Base-by-base conservation (phyloP, 371 early-diverging fungal genomes). In the Zopfochytrium polystomum region DNA sequence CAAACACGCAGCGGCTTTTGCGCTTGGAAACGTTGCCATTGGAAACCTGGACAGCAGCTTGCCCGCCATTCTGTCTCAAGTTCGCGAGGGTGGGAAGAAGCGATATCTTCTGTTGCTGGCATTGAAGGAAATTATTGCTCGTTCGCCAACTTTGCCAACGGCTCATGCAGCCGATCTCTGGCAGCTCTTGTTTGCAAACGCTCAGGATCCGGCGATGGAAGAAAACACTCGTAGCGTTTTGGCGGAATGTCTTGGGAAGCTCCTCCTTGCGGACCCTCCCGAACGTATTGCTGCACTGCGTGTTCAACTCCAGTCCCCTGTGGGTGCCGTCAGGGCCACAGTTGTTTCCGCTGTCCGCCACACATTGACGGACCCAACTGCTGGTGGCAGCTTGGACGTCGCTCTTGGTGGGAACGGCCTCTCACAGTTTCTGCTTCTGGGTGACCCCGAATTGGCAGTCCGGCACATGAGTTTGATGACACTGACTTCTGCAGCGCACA, bases 211-310 rank as follows among this genome's bases (percentile, higher is more conserved):
- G 51, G 70, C 60, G 2, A 70, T 72, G 45, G 90, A 90, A 73
- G 92, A 93, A 65, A 86, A 87, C 3, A 89, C 91, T 0, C 79
- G 90, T 9, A 88, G 85, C 30, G 87, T 91, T 2, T 86, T 91
- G 55, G 90, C 90, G 20, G 94, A 92, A 65, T 91, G 92, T 67
- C 76, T 93, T 6, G 92, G 94, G 9, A 89, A 88, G 66, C 74
- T 93, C 6, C 81, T 86, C 0, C 70, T 90, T 62, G 82, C 85
- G 3, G 80, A 89, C 51, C 85, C 90, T 9, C 63, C 66, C 55
- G 82, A 80, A 59, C 91, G 83, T 72, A 68, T 92, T 56, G 86
- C 88, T 11, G 86, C 88, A 25, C 74, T 93, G 43, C 81, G 85
- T 63, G 77, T 72, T 51, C 60, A 62, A 5, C 51, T 91, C 46